Evolutionary conservation across 176 grass and related monocot species (phyloP), one percentile per base, ranked within the genome.

Genomic region (Oryza meyeriana): DNA sequence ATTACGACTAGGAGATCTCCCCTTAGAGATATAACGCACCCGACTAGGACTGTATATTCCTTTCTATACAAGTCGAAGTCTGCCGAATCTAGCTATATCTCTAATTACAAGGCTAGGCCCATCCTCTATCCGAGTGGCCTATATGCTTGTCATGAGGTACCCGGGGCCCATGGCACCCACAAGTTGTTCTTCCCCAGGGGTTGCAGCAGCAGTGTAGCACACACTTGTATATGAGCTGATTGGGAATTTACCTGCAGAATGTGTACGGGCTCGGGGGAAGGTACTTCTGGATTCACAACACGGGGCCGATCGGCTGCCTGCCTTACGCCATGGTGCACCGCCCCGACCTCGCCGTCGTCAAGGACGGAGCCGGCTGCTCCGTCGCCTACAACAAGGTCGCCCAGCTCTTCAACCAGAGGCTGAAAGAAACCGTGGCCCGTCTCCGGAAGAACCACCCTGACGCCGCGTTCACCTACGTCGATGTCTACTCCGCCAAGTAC

Each of bases 211-310:
- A 40, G 38, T 1, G 38, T 40, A 45, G 42, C 42, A 14, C 42
- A 45, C 42, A 52, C 4, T 1, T 52, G 16, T 52, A 6, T 18
- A 20, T 52, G 48, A 48, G 40, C 12, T 79, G 50, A 55, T 31
- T 41, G 41, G 27, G 28, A 68, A 44, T 22, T 64, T 14, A 45
- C n/a, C 8, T 77, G 83, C 91, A 99, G 96, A 76, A 3, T 9
- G 64, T 95, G 29, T 81, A 92, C 66, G 6, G 8, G 42, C 87
- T 75, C 3, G 96, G 96, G 11, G 96, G 87, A 61, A 93, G 79
- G 75, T 87, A 85, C 87, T 99, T 99, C 79, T 99, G 96, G 96
- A 99, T 99, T 68, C 96, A 99, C 82, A 95, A 89, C 83, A 99
- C 96, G 3, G 96, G 96, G 10, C 96, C 96, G 12, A 52, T 99